Base-by-base conservation (phyloP, 2,329 filamentous ascomycete genomes). In the Claviceps pazoutovae region DNA sequence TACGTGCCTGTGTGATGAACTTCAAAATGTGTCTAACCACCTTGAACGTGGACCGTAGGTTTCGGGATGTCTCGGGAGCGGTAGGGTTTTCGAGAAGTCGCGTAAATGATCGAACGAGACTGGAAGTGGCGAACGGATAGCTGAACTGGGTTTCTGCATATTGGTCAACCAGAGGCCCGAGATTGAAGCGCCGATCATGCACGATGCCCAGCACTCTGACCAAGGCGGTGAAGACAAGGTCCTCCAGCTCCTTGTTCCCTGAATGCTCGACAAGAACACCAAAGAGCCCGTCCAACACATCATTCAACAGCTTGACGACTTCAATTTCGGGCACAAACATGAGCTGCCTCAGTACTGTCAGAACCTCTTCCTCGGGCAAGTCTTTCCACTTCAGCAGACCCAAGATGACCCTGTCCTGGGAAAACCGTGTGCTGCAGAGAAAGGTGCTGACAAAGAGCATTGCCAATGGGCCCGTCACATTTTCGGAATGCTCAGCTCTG, bases 271-370 rank as follows among this genome's bases (percentile, higher is more conserved):
- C 87, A 30, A 97, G 73, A 30, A 96, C 89, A 5, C 88, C 85
- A 63, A 98, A 98, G 1, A 98, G 78, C 0, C 88, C 82, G 65
- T 95, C 88, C 50, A 98, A 84, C 1, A 97, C 89, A 60, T 95
- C 86, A 56, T 80, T 85, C 7, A 97, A 72, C 43, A 97, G 77
- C 71, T 97, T 98, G 56, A 98, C 93, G 37, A 98, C 87, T 68
- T 98, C 94, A 52, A 97, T 95, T 64, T 98, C 93, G 0, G 93
- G 87, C 0, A 98, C 90, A 58, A 97, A 97, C 19, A 90, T 83
- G 48, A 97, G 79, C 58, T 90, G 83, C 63, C 86, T 85, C 43
- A 98, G 71, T 1, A 95, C 72, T 23, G 81, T 75, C 1, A 86
- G 74, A 1, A 97, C 74, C 38, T 90, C 82, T 30, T 83, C 81